Evolutionary conservation across 1,139 yeast genomes (phyloP).

Genomic region (Insectozyma bohioensis): DNA sequence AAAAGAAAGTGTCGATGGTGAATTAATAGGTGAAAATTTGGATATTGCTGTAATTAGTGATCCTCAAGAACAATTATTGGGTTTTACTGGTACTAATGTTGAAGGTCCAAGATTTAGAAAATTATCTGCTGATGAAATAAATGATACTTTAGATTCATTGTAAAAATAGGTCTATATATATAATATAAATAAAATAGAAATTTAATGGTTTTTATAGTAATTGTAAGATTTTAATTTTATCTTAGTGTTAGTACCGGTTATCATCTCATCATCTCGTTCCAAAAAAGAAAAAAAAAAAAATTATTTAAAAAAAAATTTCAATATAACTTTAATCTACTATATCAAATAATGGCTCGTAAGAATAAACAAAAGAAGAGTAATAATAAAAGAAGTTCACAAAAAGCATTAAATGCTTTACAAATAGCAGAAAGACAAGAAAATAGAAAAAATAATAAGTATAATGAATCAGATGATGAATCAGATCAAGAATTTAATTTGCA

Average conservation of each 20-base stretch:
- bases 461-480: conserved; percentile 17
- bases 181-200: no score
- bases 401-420: conserved; percentile 46
- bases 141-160: conserved; percentile 91
- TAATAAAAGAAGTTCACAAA: conserved; percentile 31
- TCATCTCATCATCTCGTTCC: conserved; percentile 9
- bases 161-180: no score
- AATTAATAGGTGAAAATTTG: conserved; percentile 93
- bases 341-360: conserved; percentile 4
- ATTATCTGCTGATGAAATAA: conserved; percentile 84
- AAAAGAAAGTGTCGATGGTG: conserved; percentile 97
- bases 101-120: conserved; percentile 88
- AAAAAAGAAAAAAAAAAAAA: conserved; percentile 3
- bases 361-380: conserved; percentile 6
- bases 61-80: conserved; percentile 78
- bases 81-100: conserved; percentile 80
- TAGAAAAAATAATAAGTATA: conserved; percentile 18
- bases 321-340: background rate
- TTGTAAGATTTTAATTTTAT: no score
- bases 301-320: conserved; percentile 1
- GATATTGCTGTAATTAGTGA: conserved; percentile 89
- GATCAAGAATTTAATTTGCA: conserved; percentile 25
- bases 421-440: conserved; percentile 44
- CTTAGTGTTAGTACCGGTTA: no score
- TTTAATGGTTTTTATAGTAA: no score